Base-by-base conservation (phyloP, 1,139 yeast genomes). In the Pichia sp. region DNA sequence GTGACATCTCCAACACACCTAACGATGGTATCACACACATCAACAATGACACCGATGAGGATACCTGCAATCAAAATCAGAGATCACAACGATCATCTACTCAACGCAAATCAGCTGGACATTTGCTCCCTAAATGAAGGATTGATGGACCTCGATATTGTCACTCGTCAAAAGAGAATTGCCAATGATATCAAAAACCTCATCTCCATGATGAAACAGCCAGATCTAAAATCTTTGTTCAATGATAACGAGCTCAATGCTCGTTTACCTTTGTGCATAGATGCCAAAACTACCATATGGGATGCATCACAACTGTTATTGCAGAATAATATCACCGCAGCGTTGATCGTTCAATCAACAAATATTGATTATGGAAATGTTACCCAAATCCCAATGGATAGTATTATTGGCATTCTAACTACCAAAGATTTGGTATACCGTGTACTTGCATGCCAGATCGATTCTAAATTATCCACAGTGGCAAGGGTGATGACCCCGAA, bases 371-470 rank as follows among this genome's bases (percentile, higher is more conserved):
- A n/a, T 10, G 17, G 7, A 10, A 8, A 16, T 14, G n/a, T 10
- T 21, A 3, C 14, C 15, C 18, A 13, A 10, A n/a, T 28, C 5
- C 13, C 15, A 4, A 32, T 39, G 14, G 48, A 52, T 32, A 56
- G 55, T 28, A 55, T 63, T 2, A 62, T 64, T 38, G 69, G 69
- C 1, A 64, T 64, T 32, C 53, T 64, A 38, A 64, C 69, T 1
- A 62, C 64, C 28, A 64, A 64, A 41, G 69, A 64, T 46, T 53
- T 64, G 13, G 63, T 61, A 13, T 62, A 58, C 32, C 46, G 68
- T 26, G 68, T 63, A 0, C 39, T 64, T 19, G 63, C 66, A 2
- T 48, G 49, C 27, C 50, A 51, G 7, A 48, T 57, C 23, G 60
- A 63, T 40, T 58, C 66, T 0, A 41, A 40, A n/a, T 47, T 47